Evolutionary conservation across 106 monocot genomes (phyloP), one percentile per base, ranked within the genome.

Genomic region (Allium fistulosum): DNA sequence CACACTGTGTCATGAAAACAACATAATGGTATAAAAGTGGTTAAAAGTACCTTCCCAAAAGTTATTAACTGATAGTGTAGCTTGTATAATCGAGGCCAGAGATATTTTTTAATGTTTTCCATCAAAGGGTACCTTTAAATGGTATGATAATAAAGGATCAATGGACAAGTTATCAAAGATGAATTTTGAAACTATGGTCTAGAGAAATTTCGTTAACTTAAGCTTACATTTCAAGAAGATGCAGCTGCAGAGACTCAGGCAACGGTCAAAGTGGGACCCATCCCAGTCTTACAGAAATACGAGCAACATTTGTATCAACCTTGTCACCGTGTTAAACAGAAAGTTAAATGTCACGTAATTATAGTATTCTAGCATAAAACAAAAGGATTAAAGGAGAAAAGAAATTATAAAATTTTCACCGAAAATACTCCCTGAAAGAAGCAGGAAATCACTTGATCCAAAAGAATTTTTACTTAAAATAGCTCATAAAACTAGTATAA

Each of bases 251-350:
- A 46, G 97, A 99, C n/a, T n/a, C n/a, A n/a, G n/a, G n/a, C n/a
- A n/a, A n/a, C n/a, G n/a, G n/a, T n/a, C n/a, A n/a, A n/a, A n/a
- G n/a, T n/a, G 97, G 92, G 17, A 99, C 97, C 97, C 97, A 99
- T 79, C 97, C 97, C 63, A 99, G 75, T 63, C 97, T 92, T 61
- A 99, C 97, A 69, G 88, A 89, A 70, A 99, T 99, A 28, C 97
- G 88, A 45, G 87, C 92, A 65, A 99, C 97, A 74, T 99, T 99
- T 58, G 97, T 64, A 8, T 37, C n/a, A n/a, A n/a, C n/a, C n/a
- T n/a, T n/a, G n/a, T n/a, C 37, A 37, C 37, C 37, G 5, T 37
- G 37, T 37, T 37, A 37, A 37, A 37, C 37, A 37, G 4, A 37
- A 37, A 37, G 37, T 4, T 37, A 37, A 37, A 37, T 37, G 37